These are phyloP conservation scores for Aspergillus sp. DNA, from an alignment of 2,329 filamentous ascomycete species.

Conservation along the genomic window DNA sequence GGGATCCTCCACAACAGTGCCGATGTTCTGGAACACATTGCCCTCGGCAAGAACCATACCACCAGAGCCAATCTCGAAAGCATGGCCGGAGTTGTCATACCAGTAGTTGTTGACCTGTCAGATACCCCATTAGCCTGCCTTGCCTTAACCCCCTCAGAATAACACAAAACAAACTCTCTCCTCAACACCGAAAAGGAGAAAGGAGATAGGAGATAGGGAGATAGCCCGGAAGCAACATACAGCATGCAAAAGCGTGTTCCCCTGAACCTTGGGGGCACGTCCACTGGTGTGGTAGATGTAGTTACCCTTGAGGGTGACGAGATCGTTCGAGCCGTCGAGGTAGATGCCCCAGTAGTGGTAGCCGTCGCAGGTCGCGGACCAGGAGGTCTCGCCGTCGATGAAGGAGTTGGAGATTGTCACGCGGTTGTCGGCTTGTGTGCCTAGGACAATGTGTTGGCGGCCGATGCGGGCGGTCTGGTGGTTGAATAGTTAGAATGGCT, in stretches of 20 bases:
- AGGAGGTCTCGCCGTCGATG: slow-evolving; percentile 60
- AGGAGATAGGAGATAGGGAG: background rate
- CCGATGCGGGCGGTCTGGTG: slow-evolving; percentile 59
- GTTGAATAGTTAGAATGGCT: background rate
- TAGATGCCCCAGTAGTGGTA: slow-evolving; percentile 66
- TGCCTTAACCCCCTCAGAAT: background rate
- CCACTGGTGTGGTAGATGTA: slow-evolving; percentile 63
- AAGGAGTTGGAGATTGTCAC: slow-evolving; percentile 66
- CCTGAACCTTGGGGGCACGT: slow-evolving; percentile 57
- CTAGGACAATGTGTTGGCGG: slow-evolving; percentile 65
- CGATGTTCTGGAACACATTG: slow-evolving; percentile 62
- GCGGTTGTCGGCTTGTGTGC: slow-evolving; percentile 57
- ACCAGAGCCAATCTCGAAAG: slow-evolving; percentile 58
- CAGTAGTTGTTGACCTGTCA: slow-evolving; percentile 61
- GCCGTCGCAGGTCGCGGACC: slow-evolving; percentile 62
- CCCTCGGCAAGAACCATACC: slow-evolving; percentile 59
- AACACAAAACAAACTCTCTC: background rate
- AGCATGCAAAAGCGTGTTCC: slow-evolving; percentile 62
- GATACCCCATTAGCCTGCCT: background rate
- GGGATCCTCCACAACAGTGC: slow-evolving; percentile 39
- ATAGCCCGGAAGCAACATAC: slow-evolving; percentile 23
- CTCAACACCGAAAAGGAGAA: background rate
- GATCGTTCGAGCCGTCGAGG: slow-evolving; percentile 60
- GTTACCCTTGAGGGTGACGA: slow-evolving; percentile 64
- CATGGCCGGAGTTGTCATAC: slow-evolving; percentile 59